phyloP scores from a whole-genome alignment of 306 rosid species.

The Luffa acutangula region DNA sequence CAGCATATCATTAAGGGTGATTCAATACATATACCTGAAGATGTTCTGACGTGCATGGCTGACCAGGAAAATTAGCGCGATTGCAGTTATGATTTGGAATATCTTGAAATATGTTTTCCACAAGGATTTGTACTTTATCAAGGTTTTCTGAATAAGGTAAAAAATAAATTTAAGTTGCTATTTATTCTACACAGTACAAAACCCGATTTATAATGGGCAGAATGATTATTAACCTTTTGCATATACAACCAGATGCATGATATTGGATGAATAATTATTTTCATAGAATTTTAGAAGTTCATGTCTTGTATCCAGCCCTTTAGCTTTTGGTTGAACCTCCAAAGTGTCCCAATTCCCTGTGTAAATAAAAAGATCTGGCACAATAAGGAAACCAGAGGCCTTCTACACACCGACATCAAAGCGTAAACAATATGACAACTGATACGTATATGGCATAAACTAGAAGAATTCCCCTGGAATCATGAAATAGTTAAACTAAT shows the following conservation, averaged over 20 bases:
- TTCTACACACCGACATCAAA: not conserved
- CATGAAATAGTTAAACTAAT: not conserved
- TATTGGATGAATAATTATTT: conserved; percentile 75
- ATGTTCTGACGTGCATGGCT: conserved; percentile 82
- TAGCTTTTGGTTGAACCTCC: conserved; percentile 82
- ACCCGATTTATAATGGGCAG: conserved; percentile 7
- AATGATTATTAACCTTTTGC: conserved; percentile 49
- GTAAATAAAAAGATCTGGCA: not conserved
- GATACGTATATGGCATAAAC: not conserved
- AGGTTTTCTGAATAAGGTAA: conserved; percentile 54
- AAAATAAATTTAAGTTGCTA: conserved; percentile 5
- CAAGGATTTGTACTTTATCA: conserved; percentile 66
- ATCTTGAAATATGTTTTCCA: conserved; percentile 67
- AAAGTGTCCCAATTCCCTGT: conserved; percentile 91
- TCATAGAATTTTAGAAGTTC: conserved; percentile 81
- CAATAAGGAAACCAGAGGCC: not conserved
- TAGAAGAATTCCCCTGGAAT: not conserved
- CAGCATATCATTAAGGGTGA: conserved; percentile 4
- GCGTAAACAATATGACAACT: not conserved
- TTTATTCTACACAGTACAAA: not conserved
- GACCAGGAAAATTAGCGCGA: conserved; percentile 32
- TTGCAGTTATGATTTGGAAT: conserved; percentile 47
- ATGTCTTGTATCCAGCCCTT: conserved; percentile 68
- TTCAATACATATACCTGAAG: conserved; percentile 45
- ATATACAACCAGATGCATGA: conserved; percentile 77